Conservation (phyloP, 495 filamentous ascomycete genomes). For the Mytilinidion resinicola region DNA sequence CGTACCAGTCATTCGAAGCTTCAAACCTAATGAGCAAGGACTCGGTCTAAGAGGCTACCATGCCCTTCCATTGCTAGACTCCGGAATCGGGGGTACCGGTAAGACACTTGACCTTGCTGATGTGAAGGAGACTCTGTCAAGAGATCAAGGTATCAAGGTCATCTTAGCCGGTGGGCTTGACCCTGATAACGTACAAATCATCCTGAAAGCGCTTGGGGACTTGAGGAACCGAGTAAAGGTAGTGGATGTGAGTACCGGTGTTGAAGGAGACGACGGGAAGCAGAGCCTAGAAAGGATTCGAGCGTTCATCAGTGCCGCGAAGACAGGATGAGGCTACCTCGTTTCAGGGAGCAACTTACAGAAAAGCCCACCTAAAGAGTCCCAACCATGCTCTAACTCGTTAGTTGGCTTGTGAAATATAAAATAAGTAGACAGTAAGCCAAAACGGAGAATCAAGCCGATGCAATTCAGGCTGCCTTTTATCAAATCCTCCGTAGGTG, state of each 20-base stretch:
- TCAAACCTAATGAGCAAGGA: conserved; percentile 63
- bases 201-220: conserved; percentile 52
- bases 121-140: conserved; percentile 55
- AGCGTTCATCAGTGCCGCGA: conserved; percentile 55
- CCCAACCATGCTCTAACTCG: too few relatives aligned
- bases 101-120: conserved; percentile 60
- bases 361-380: too few relatives aligned
- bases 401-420: background rate
- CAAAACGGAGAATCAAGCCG: too few relatives aligned
- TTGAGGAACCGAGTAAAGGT: conserved; percentile 58
- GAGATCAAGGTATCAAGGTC: conserved; percentile 59
- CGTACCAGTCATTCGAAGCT: conserved; percentile 81
- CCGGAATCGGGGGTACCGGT: conserved; percentile 76
- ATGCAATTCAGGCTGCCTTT: too few relatives aligned
- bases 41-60: conserved; percentile 75
- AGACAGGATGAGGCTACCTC: background rate
- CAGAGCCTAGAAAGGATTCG: conserved; percentile 80
- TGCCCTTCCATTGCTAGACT: conserved; percentile 74
- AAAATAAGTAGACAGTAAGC: background rate
- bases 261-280: conserved; percentile 67
- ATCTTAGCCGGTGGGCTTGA: conserved; percentile 79
- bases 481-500: background rate
- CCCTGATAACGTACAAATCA: conserved; percentile 63
- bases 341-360: background rate
- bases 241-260: conserved; percentile 90